Evolutionary conservation across 768 basidiomycete species (phyloP).

Genomic region (Lactarius sanguifluus): DNA sequence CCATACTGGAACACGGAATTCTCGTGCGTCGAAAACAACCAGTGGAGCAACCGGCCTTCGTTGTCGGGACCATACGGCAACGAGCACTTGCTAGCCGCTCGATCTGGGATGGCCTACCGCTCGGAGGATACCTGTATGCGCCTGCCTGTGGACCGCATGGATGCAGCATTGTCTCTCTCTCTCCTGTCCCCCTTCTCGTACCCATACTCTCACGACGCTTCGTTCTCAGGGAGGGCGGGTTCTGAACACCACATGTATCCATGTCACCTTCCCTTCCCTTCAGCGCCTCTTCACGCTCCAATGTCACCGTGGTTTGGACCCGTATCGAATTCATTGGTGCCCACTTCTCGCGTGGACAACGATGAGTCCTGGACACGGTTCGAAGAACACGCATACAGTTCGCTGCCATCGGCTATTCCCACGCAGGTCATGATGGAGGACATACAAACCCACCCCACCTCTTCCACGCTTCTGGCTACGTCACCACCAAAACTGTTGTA

Average conservation of each 20-base stretch:
- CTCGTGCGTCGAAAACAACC: background rate
- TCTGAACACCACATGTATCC: constrained; percentile 5
- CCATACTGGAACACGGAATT: background rate
- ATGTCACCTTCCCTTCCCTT: background rate
- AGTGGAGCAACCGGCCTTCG: constrained; percentile 4
- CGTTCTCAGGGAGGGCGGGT: background rate
- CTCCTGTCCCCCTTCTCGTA: constrained; percentile 1
- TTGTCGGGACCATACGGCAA: background rate
- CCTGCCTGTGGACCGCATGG: background rate
- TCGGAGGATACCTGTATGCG: constrained; percentile 12
- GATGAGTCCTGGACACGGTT: background rate
- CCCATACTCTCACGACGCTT: background rate
- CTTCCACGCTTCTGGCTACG: background rate
- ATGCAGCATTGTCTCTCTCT: background rate
- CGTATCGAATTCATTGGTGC: background rate
- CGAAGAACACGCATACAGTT: constrained; percentile 1
- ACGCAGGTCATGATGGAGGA: constrained; percentile 3
- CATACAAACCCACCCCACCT: background rate
- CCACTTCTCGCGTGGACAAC: background rate
- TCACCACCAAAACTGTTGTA: constrained; percentile 12
- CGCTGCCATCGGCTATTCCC: background rate
- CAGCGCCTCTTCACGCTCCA: background rate
- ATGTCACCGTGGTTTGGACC: background rate
- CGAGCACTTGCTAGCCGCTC: constrained; percentile 8
- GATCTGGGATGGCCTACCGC: background rate